phyloP scores from a whole-genome alignment of 352 stramenopile species.

The Pythium rishiriense region DNA sequence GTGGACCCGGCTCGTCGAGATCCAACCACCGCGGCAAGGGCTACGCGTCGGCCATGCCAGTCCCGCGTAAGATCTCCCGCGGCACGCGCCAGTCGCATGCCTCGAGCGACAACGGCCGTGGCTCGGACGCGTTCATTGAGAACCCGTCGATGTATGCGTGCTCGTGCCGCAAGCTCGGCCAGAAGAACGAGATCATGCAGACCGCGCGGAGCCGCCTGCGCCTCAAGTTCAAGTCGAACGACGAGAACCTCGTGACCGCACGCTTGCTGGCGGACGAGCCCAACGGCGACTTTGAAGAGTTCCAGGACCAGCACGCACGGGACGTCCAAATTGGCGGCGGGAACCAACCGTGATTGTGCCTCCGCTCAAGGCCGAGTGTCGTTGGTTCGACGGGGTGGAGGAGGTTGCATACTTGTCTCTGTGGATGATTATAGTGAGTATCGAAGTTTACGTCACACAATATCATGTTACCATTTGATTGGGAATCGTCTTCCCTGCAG shows the following conservation, averaged over 20 bases:
- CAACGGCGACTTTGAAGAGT: slow-evolving; percentile 18
- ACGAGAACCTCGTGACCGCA: slow-evolving; percentile 22
- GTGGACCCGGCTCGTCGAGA: background rate
- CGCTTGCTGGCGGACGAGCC: slow-evolving; percentile 16
- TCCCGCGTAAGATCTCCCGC: background rate
- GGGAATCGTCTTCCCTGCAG: no score
- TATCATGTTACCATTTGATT: no score
- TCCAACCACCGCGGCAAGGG: slow-evolving; percentile 4
- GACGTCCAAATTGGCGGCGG: slow-evolving; percentile 7
- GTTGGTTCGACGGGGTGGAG: no score
- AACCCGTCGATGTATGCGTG: slow-evolving; percentile 16
- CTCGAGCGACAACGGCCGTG: slow-evolving; percentile 7
- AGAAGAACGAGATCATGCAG: slow-evolving; percentile 30
- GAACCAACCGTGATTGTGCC: background rate
- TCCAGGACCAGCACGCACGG: slow-evolving; percentile 11
- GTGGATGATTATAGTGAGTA: no score
- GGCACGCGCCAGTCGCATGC: slow-evolving; percentile 5
- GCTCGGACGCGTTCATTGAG: slow-evolving; percentile 19
- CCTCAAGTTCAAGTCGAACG: slow-evolving; percentile 23
- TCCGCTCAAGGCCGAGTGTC: no score
- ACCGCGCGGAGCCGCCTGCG: slow-evolving; percentile 23
- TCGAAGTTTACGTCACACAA: no score
- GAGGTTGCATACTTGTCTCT: no score
- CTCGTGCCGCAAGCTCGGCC: slow-evolving; percentile 33
- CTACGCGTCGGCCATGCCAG: background rate